Evolutionary conservation across 371 early-diverging fungal species (phyloP).

Genomic region (Thermomucor indicae-seudaticae): DNA sequence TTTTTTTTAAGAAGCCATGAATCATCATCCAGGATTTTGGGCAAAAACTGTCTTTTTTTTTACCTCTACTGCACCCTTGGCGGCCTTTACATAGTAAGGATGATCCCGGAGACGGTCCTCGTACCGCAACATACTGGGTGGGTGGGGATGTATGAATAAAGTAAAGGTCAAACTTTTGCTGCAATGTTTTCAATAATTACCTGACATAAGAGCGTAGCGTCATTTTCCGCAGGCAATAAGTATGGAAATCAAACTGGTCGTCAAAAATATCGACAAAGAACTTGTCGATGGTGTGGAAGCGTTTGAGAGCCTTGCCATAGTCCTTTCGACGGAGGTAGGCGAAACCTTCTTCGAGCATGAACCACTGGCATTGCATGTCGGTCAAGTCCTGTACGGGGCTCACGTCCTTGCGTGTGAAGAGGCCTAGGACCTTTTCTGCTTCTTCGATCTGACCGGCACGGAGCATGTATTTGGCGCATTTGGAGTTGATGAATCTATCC

Average conservation of each 20-base stretch:
- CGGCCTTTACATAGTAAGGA: constrained; percentile 73
- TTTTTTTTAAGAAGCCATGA: too few species aligned
- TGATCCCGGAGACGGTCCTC: constrained; percentile 75
- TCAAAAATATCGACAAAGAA: constrained; percentile 83
- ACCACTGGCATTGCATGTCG: constrained; percentile 93
- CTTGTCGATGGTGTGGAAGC: constrained; percentile 78
- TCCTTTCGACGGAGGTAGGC: constrained; percentile 65
- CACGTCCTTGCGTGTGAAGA: constrained; percentile 83
- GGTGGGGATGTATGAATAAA: background rate
- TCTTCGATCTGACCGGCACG: constrained; percentile 73
- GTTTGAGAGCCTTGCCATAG: constrained; percentile 82
- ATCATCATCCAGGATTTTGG: too few species aligned
- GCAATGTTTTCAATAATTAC: constrained; percentile 10
- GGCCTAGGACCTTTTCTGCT: constrained; percentile 78
- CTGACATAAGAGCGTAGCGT: constrained; percentile 83
- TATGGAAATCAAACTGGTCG: constrained; percentile 97
- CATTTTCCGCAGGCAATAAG: constrained; percentile 87
- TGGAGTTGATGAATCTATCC: constrained; percentile 95
- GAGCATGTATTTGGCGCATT: constrained; percentile 92
- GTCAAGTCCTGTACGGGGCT: constrained; percentile 77
- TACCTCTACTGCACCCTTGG: constrained; percentile 67
- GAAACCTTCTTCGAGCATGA: constrained; percentile 68
- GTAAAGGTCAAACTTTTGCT: background rate
- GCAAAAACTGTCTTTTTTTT: too few species aligned
- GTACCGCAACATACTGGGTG: constrained; percentile 58